A percentile compares a stretch with the other conserved stretches of the same genome.
Evolutionary conservation across 331 rosid genomes (phyloP).

Genomic region (Telfairia occidentalis): DNA sequence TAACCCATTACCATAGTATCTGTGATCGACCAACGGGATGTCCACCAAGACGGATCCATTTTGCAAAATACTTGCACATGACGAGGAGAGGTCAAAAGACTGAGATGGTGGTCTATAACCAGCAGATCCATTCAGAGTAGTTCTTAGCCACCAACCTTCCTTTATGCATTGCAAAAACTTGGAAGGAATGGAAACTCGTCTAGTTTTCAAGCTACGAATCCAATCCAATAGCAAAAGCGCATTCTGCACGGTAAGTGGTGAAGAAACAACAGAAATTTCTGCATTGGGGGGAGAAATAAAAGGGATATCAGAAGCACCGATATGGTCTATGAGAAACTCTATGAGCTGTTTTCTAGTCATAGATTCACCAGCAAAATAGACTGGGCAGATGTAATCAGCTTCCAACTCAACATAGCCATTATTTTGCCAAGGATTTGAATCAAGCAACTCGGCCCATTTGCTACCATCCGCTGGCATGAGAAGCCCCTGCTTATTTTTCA

Average conservation of each 20-base stretch:
- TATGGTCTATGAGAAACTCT: conserved; percentile 27
- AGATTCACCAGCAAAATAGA: conserved; percentile 19
- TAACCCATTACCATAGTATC: conserved; percentile 35
- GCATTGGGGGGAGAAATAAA: conserved; percentile 38
- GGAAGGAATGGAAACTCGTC: conserved; percentile 16
- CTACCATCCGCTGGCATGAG: conserved; percentile 62
- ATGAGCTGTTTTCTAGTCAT: conserved; percentile 15
- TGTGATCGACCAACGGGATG: conserved; percentile 46
- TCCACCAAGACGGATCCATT: conserved; percentile 49
- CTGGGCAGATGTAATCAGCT: conserved; percentile 27
- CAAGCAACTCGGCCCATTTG: conserved; percentile 53
- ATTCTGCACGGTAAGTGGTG: conserved; percentile 43
- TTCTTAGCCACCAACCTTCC: conserved; percentile 58
- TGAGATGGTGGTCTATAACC: conserved; percentile 39
- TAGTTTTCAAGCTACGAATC: conserved; percentile 27
- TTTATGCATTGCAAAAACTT: conserved; percentile 39
- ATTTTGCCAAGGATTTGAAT: conserved; percentile 51
- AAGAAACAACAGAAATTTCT: conserved; percentile 27
- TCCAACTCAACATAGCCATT: conserved; percentile 42
- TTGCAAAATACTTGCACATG: conserved; percentile 35
- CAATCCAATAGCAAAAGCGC: conserved; percentile 53
- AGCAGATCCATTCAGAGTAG: conserved; percentile 23
- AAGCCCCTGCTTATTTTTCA: conserved; percentile 21
- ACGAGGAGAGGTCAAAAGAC: conserved; percentile 36
- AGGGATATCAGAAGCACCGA: conserved; percentile 52